phyloP scores from a whole-genome alignment of 2,329 filamentous ascomycete species.

The Exophiala xenobiotica region DNA sequence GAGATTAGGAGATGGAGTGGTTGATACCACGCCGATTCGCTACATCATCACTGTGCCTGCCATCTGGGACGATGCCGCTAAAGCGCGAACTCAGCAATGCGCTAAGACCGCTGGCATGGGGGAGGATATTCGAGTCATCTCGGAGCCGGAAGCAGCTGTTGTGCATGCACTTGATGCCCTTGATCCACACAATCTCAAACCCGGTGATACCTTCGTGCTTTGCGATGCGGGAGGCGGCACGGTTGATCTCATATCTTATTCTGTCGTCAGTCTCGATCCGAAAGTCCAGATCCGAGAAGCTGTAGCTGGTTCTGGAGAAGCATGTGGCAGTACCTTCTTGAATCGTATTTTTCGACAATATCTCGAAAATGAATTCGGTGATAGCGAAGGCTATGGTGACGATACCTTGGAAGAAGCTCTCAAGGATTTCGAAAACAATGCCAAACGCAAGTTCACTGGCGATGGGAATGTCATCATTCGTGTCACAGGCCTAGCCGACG shows the following conservation, averaged over 20 bases:
- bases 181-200: conserved; percentile 20
- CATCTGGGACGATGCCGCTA: conserved; percentile 34
- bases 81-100: conserved; percentile 18
- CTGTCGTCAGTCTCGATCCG: conserved; percentile 30
- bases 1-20: conserved; percentile 17
- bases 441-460: conserved; percentile 32
- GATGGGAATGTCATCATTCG: conserved; percentile 29
- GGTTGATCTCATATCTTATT: conserved; percentile 35
- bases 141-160: conserved; percentile 37
- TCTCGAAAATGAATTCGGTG: conserved; percentile 23
- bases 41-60: conserved; percentile 35
- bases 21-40: conserved; percentile 20
- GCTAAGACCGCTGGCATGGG: conserved; percentile 30
- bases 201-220: conserved; percentile 35
- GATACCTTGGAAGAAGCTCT: conserved; percentile 34
- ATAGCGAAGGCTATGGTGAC: conserved; percentile 26
- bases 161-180: conserved; percentile 33
- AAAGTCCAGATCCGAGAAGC: conserved; percentile 31
- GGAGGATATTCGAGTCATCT: conserved; percentile 27
- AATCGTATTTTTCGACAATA: conserved; percentile 33
- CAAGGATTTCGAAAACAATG: conserved; percentile 31
- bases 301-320: conserved; percentile 29
- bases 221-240: conserved; percentile 43
- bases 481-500: conserved; percentile 31
- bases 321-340: conserved; percentile 35